Evolutionary conservation across 345 rosid species (phyloP).

Genomic region (Salix purpurea): DNA sequence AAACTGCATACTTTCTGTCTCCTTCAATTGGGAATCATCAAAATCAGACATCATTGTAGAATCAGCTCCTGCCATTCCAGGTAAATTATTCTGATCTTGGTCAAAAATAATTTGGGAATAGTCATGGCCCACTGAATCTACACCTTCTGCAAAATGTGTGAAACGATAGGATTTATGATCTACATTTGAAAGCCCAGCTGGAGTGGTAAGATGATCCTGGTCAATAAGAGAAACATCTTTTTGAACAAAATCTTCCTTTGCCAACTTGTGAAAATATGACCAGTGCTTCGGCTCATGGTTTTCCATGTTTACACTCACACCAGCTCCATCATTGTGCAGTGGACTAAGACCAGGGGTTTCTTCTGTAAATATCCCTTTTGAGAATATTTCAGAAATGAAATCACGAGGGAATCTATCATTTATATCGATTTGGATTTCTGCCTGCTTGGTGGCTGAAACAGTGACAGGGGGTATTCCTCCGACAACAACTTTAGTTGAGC

Average conservation of each 20-base stretch:
- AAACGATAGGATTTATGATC: constrained; percentile 33
- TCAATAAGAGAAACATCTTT: constrained; percentile 57
- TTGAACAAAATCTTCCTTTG: constrained; percentile 52
- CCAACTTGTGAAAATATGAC: constrained; percentile 87
- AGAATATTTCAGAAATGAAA: constrained; percentile 70
- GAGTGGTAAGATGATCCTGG: constrained; percentile 40
- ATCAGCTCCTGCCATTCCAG: constrained; percentile 29
- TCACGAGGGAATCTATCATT: constrained; percentile 81
- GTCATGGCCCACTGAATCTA: constrained; percentile 29
- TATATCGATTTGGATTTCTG: constrained; percentile 76
- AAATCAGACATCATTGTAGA: constrained; percentile 22
- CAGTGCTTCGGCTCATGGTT: constrained; percentile 72
- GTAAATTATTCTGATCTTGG: constrained; percentile 32
- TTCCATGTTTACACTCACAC: constrained; percentile 63
- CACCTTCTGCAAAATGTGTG: constrained; percentile 35
- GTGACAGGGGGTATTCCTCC: constrained; percentile 28
- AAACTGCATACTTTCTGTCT: constrained; percentile 59
- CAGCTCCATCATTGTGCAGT: constrained; percentile 54
- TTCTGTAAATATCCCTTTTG: constrained; percentile 54
- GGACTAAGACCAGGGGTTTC: constrained; percentile 36
- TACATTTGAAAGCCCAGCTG: constrained; percentile 28
- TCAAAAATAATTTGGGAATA: constrained; percentile 45
- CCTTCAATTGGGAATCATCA: constrained; percentile 34
- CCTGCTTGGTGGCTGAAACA: constrained; percentile 44
- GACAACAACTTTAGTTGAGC: constrained; percentile 29